Evolutionary conservation across 2,329 filamentous ascomycete genomes (phyloP), one percentile per base, ranked within the genome.

Genomic region (Claviceps humidiphila): DNA sequence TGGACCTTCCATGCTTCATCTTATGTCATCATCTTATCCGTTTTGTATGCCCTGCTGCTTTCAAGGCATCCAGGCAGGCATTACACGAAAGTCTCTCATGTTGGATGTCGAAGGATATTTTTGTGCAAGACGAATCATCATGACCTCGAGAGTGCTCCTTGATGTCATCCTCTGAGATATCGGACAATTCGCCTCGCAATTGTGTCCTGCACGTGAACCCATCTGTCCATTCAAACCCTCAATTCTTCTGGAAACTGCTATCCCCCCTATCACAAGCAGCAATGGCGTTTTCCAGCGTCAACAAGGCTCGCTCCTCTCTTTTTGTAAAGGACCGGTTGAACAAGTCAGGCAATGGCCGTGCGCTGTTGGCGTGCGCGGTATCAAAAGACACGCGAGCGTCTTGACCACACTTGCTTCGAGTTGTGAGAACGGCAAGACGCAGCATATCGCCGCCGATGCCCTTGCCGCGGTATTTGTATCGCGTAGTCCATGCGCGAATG

Each of bases 401-500:
- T 47, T 75, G 74, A 26, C 85, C 84, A 48, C 81, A 80, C 58
- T 74, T 75, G 65, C 79, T 77, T 57, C 78, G 76, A 51, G 84
- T 82, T 47, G 83, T 64, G 56, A 74, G 73, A 6, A 89, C 79
- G 2, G 84, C 86, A 59, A 87, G 82, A 58, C 85, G 80, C 47
- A 95, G 69, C 65, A 95, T 67, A 46, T 82, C 84, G 3, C 73
- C 74, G 0, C 88, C 89, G 7, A 93, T 72, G 0, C 88, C 87
- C 54, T 78, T 79, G 30, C 76, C 71, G 20, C 89, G 76, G 66
- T 89, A 93, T 58, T 76, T 74, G 49, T 82, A 66, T 64, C 74
- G 77, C 0, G 89, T 87, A 1, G 88, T 90, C 88, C 89, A 95
- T 2, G 84, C 89, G 16, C 85, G 78, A 50, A 95, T 81, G 37